phyloP scores from a whole-genome alignment of 2,329 filamentous ascomycete genomes.

The Sclerotinia borealis region DNA sequence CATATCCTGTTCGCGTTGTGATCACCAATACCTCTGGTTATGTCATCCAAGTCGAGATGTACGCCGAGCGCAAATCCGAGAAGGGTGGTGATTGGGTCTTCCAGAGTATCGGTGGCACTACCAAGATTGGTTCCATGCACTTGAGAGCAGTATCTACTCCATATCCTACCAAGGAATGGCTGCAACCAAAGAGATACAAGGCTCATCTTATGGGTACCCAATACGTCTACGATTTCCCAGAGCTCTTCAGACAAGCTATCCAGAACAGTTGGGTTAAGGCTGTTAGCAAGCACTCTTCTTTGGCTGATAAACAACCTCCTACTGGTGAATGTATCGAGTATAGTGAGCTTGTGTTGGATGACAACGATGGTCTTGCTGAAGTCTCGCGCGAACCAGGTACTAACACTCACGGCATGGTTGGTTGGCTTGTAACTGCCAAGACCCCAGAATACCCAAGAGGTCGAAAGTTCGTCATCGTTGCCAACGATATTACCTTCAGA shows the following conservation, averaged over 20 bases:
- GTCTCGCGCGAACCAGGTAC: constrained; percentile 92
- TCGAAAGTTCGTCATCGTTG: constrained; percentile 88
- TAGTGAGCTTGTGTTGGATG: constrained; percentile 90
- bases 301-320: constrained; percentile 76
- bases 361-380: constrained; percentile 84
- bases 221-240: constrained; percentile 99
- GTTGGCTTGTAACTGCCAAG: constrained; percentile 90
- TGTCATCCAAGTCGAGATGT: constrained; percentile 95
- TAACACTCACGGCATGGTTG: constrained; percentile 97
- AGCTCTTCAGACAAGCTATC: constrained; percentile 96
- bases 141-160: constrained; percentile 84
- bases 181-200: constrained; percentile 99
- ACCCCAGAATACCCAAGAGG: constrained; percentile 94
- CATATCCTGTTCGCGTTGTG: constrained; percentile 89
- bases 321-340: constrained; percentile 89
- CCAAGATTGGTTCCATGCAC: constrained; percentile 93
- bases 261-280: constrained; percentile 88
- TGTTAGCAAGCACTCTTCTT: constrained; percentile 63
- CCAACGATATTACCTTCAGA: constrained; percentile 99
- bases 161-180: constrained; percentile 96
- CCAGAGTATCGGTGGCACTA: constrained; percentile 93
- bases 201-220: constrained; percentile 98
- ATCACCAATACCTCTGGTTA: constrained; percentile 98
- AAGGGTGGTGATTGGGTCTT: constrained; percentile 94
- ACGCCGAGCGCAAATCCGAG: constrained; percentile 95